Evolutionary conservation across 208 protist species (phyloP), one percentile per base, ranked within the genome.

Genomic region (Trypanosoma mega): DNA sequence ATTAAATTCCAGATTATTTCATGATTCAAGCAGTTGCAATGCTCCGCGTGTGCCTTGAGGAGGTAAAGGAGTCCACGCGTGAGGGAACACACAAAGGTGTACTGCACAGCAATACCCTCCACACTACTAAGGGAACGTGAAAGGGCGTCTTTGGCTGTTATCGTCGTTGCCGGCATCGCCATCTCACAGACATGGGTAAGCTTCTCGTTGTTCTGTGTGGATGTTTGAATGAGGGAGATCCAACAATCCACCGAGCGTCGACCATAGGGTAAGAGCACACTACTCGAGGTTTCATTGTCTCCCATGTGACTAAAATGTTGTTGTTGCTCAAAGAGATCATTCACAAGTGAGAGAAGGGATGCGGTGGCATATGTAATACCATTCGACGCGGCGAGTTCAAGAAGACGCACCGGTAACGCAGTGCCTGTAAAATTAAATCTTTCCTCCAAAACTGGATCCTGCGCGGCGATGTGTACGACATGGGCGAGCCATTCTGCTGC

Each of bases 31-130:
- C 71, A 6, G 5, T 31, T 48, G 11, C 44, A 21, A 30, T 69
- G 30, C 23, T 53, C 36, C 23, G 61, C 20, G 49, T 60, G 41
- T 12, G 48, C 44, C 2, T 37, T 5, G 14, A 84, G 36, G 48
- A 87, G 57, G 58, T 41, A 48, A 8, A 72, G 46, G 7, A 86
- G 49, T n/a, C 70, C 68, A 36, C 63, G 71, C n/a, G 74, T 48
- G 27, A 81, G 27, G 1, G 76, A 53, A 21, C 67, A 74, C 0
- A 77, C 74, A 60, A 80, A 89, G 51, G 44, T 58, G 69, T 78
- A 89, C 72, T 92, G 85, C 29, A 85, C 56, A 23, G 85, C 66
- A 29, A 92, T 82, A 27, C 68, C 73, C 69, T 92, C 85, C 14
- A 75, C 51, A 3, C 74, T 61, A 5, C 63, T 76, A 39, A 83